Conservation (phyloP, 305 asterid species). For the Rubia balearica region DNA sequence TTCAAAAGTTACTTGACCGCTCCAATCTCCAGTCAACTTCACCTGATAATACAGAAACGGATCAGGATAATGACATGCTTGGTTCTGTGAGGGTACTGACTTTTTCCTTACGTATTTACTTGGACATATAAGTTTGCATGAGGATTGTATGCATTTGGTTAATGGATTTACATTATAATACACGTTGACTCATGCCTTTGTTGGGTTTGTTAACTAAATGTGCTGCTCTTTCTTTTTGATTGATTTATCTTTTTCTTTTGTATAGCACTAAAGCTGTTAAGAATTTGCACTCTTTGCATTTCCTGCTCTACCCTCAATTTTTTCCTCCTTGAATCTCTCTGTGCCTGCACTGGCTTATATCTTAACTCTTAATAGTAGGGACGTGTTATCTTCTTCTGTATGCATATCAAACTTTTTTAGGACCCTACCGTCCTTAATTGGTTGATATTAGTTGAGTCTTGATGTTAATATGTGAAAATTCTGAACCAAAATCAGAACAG, state of each 20-base stretch:
- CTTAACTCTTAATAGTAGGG: neutral
- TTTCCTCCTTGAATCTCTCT: neutral
- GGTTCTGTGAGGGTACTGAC: slow-evolving; percentile 84
- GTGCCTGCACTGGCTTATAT: neutral
- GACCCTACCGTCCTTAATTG: neutral
- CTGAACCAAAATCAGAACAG: neutral
- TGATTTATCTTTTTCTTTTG: neutral
- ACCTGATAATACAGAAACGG: slow-evolving; percentile 67
- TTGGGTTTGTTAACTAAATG: neutral
- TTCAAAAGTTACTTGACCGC: slow-evolving; percentile 85
- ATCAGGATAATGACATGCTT: slow-evolving; percentile 80
- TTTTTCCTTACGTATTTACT: neutral
- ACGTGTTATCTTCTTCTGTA: neutral
- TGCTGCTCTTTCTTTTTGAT: slow-evolving; percentile 1
- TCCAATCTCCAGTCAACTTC: slow-evolving; percentile 65
- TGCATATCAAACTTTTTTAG: neutral
- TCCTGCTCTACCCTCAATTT: neutral
- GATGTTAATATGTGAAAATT: neutral
- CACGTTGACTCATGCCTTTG: neutral
- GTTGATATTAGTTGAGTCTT: neutral
- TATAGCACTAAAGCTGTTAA: too few species aligned
- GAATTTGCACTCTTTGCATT: neutral
- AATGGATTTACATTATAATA: neutral
- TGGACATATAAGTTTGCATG: slow-evolving; percentile 14
- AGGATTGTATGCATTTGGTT: neutral